phyloP scores from a whole-genome alignment of 352 stramenopile species.

The Phytophthora multivora region DNA sequence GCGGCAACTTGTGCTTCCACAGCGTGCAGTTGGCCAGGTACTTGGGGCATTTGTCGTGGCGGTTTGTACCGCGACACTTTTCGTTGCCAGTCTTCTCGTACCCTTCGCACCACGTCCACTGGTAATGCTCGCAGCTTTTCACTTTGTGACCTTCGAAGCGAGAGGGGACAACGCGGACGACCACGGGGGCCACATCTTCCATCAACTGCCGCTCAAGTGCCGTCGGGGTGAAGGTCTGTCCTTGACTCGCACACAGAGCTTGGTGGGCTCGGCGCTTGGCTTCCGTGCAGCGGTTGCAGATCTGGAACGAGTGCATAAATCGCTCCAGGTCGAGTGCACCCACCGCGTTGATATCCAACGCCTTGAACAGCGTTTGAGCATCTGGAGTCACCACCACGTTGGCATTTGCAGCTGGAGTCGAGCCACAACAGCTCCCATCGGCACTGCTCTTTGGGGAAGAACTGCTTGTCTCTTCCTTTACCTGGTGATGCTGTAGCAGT shows the following conservation, averaged over 20 bases:
- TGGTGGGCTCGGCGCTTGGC: slow-evolving; percentile 70
- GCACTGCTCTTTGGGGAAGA: slow-evolving; percentile 12
- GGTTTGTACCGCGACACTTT: slow-evolving; percentile 85
- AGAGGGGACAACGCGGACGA: slow-evolving; percentile 76
- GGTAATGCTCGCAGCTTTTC: slow-evolving; percentile 85
- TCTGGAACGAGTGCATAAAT: slow-evolving; percentile 89
- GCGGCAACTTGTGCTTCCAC: slow-evolving; percentile 86
- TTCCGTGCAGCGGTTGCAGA: slow-evolving; percentile 86
- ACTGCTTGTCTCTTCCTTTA: slow-evolving; percentile 53
- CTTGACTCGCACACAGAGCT: slow-evolving; percentile 58
- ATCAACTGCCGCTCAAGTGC: slow-evolving; percentile 70
- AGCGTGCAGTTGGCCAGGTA: slow-evolving; percentile 87
- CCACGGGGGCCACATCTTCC: slow-evolving; percentile 77
- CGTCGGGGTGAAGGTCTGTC: slow-evolving; percentile 48
- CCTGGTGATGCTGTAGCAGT: slow-evolving; percentile 64
- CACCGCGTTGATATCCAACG: slow-evolving; percentile 49
- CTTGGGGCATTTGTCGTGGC: slow-evolving; percentile 87
- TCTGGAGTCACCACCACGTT: slow-evolving; percentile 36
- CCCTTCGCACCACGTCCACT: slow-evolving; percentile 88
- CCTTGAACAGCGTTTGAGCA: slow-evolving; percentile 59
- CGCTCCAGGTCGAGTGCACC: slow-evolving; percentile 63
- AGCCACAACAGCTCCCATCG: slow-evolving; percentile 11
- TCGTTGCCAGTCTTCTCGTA: slow-evolving; percentile 86
- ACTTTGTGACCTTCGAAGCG: slow-evolving; percentile 80
- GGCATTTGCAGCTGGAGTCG: slow-evolving; percentile 2